Conservation (phyloP, 352 stramenopile genomes). For the Phytophthora nicotianae region DNA sequence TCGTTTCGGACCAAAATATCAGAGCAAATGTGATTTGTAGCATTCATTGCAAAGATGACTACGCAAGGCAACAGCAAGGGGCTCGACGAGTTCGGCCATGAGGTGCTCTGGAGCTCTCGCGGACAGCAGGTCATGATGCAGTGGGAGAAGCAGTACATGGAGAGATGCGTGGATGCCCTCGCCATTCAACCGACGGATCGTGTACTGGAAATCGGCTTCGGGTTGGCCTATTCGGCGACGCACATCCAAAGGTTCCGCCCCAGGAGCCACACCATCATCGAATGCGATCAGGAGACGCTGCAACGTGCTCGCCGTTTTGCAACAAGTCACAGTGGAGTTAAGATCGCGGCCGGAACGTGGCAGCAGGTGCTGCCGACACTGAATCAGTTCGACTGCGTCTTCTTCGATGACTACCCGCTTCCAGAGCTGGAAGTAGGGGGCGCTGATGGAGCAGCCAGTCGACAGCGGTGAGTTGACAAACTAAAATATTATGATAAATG, state of each 20-base stretch:
- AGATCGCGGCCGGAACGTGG: constrained; percentile 72
- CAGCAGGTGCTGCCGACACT: constrained; percentile 59
- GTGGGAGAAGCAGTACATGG: constrained; percentile 88
- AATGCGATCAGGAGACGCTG: constrained; percentile 75
- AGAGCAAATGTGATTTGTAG: background rate
- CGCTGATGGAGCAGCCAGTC: background rate
- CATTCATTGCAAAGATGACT: constrained; percentile 17
- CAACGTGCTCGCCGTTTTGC: constrained; percentile 54
- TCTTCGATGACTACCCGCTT: constrained; percentile 85
- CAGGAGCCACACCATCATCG: constrained; percentile 72
- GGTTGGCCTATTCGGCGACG: constrained; percentile 79
- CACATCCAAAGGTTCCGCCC: constrained; percentile 68
- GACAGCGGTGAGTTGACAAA: constrained; percentile 15
- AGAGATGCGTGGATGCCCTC: constrained; percentile 69
- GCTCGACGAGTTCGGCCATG: constrained; percentile 46
- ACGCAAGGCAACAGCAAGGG: constrained; percentile 52
- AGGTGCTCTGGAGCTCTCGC: constrained; percentile 68
- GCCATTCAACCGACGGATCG: constrained; percentile 43
- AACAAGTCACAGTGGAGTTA: constrained; percentile 32
- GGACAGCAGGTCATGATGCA: constrained; percentile 91
- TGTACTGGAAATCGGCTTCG: constrained; percentile 90
- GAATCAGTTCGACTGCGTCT: constrained; percentile 75
- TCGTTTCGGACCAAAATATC: background rate
- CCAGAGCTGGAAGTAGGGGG: constrained; percentile 45
- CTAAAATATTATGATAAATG: background rate